These are phyloP conservation scores for Lipomyces anomalus DNA, from an alignment of 805 yeast species.

Conservation along the genomic window DNA sequence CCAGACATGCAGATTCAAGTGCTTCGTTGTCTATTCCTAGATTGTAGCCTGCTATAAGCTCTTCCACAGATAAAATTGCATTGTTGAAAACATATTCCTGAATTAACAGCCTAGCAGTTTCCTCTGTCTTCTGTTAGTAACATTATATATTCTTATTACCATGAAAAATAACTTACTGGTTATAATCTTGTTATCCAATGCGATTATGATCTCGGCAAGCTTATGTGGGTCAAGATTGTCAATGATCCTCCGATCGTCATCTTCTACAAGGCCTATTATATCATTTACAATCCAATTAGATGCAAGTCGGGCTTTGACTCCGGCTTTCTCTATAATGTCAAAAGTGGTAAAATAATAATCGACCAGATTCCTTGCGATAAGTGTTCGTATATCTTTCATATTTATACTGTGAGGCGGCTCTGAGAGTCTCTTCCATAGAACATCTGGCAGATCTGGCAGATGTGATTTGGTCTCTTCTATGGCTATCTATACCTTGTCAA, in stretches of 20 bases:
- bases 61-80: constrained; percentile 30
- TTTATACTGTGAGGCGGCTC: constrained; percentile 50
- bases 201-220: constrained; percentile 50
- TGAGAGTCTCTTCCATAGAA: constrained; percentile 43
- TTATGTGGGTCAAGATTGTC: constrained; percentile 27
- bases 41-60: constrained; percentile 48
- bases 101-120: constrained; percentile 57
- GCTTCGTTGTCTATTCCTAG: constrained; percentile 14
- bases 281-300: constrained; percentile 62
- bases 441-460: constrained; percentile 59
- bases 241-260: background rate
- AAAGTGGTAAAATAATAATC: constrained; percentile 49
- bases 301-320: constrained; percentile 23
- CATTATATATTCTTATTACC: background rate
- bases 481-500: background rate
- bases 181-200: constrained; percentile 45
- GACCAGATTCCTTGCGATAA: constrained; percentile 48
- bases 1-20: constrained; percentile 34
- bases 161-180: constrained; percentile 40
- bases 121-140: background rate
- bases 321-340: constrained; percentile 26
- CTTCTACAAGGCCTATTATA: constrained; percentile 50
- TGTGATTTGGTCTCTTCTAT: constrained; percentile 30
- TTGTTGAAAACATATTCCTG: constrained; percentile 50
- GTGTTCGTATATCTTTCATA: constrained; percentile 68